Evolutionary conservation across 306 rosid species (phyloP), one percentile per base, ranked within the genome.

Genomic region (Rosa lucieae): DNA sequence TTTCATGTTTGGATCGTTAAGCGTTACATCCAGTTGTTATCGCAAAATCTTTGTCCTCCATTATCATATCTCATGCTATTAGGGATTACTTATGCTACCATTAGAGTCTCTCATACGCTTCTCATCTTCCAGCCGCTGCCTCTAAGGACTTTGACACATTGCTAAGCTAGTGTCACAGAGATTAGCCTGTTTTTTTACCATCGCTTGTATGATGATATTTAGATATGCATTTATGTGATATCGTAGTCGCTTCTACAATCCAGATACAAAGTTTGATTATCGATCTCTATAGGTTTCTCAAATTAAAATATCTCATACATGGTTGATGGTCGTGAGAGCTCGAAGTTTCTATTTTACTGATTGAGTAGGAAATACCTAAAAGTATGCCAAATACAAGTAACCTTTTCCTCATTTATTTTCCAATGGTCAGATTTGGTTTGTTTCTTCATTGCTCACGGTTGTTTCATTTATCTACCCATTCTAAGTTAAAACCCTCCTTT

Each of bases 201-300:
- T 23, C 6, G 29, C 7, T 23, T 23, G 0, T 23, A 10, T 1
- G 66, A 59, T 9, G 2, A 23, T 59, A 8, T 3, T 20, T 21
- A 0, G 0, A 55, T 20, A 0, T 0, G 2, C 1, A 10, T 3
- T 3, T 18, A 3, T n/a, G 14, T 0, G 35, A 21, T n/a, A 3
- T 10, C 32, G 5, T 9, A 0, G 2, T 9, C 35, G 6, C 2
- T 59, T 59, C 3, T 10, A 59, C 1, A 2, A 21, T 11, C 26
- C 3, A 10, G 2, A 23, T 61, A 23, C 12, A 8, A 55, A n/a
- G 2, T 2, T 0, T 56, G 5, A 10, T 9, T 0, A n/a, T 58
- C 0, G 0, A 58, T n/a, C 13, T 52, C 14, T 21, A 21, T 2
- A 58, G 62, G 20, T 8, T 17, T 14, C 8, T 32, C 37, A 32